Evolutionary conservation across 176 grass and related monocot species (phyloP).

Genomic region (Otatea glauca): DNA sequence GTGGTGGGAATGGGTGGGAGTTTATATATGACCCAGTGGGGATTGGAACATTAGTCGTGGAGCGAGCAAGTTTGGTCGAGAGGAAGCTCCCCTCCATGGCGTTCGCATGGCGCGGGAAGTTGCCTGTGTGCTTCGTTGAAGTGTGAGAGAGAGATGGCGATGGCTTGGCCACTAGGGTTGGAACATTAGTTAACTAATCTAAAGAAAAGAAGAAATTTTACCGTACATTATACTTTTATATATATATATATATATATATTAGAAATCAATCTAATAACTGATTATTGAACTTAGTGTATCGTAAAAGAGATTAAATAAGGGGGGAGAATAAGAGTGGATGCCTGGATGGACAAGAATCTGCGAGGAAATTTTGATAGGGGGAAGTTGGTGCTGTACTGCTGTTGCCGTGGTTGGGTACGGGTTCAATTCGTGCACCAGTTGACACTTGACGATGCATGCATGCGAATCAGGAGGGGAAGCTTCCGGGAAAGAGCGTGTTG

Average conservation of each 20-base stretch:
- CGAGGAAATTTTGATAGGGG: neutral
- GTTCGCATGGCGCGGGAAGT: conserved; percentile 1
- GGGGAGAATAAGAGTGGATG: neutral
- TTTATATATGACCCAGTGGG: neutral
- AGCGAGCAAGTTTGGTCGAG: conserved; percentile 6
- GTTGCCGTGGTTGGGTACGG: neutral
- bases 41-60: neutral
- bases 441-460: neutral
- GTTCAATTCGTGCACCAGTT: conserved; percentile 26
- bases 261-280: no score
- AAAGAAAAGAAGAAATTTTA: neutral
- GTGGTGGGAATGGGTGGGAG: conserved; percentile 4
- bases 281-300: no score
- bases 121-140: conserved; percentile 22
- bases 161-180: neutral
- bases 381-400: neutral
- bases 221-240: no score
- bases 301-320: no score
- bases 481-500: neutral
- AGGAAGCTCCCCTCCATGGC: conserved; percentile 28
- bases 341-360: neutral
- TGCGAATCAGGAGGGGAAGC: neutral
- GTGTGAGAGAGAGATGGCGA: neutral
- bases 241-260: no score
- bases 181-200: neutral